Conservation (phyloP, 2,329 filamentous ascomycete genomes). For the Hortaea werneckii region DNA sequence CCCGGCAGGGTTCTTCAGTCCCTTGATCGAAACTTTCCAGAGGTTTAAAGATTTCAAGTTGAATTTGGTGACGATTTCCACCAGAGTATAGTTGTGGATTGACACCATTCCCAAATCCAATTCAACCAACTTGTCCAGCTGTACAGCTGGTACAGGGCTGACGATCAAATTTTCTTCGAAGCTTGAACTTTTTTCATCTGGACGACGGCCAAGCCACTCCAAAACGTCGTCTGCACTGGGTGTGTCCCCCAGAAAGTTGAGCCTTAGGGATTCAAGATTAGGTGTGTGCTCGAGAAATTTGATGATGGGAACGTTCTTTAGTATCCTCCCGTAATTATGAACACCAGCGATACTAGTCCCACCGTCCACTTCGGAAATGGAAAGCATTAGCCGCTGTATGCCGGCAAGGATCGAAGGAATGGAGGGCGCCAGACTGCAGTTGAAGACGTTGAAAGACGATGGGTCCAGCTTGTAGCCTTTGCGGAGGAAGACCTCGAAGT, state of each 20-base stretch:
- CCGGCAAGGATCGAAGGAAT: conserved; percentile 8
- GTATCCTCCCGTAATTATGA: neutral
- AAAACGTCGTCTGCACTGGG: neutral
- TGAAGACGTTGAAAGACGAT: conserved; percentile 8
- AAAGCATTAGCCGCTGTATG: conserved; percentile 13
- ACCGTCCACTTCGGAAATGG: neutral
- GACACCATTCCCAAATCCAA: conserved; percentile 13
- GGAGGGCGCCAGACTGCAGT: neutral
- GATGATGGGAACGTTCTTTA: conserved; percentile 2
- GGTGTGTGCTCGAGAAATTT: conserved; percentile 12
- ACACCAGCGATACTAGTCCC: neutral
- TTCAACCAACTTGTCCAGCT: conserved; percentile 5
- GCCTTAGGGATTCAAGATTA: conserved; percentile 11
- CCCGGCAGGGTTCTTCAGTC: neutral
- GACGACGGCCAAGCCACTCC: conserved; percentile 1
- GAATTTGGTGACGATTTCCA: conserved; percentile 12
- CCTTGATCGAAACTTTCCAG: conserved; percentile 10
- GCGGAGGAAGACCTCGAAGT: conserved; percentile 19
- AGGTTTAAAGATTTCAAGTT: conserved; percentile 13
- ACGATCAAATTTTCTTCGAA: neutral
- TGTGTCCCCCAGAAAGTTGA: conserved; percentile 15
- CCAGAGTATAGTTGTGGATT: conserved; percentile 2
- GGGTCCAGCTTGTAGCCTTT: conserved; percentile 1
- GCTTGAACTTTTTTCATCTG: neutral
- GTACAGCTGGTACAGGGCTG: conserved; percentile 1